A percentile compares a stretch with the other conserved stretches of the same genome.
phyloP scores from a whole-genome alignment of 805 yeast genomes.

The Yarrowia yakushimensis region DNA sequence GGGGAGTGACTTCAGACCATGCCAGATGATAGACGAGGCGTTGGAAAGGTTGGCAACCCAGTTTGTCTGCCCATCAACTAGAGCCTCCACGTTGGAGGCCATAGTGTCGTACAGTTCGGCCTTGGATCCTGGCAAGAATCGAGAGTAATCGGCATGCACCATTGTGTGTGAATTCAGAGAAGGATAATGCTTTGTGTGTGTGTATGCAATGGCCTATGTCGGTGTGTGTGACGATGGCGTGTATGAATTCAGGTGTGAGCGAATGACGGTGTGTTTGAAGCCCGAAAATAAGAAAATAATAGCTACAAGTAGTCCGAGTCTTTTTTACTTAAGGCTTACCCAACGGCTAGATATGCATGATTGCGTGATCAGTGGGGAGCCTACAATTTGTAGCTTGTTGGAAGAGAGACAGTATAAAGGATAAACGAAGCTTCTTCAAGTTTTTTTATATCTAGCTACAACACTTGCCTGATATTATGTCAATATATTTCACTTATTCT shows the following conservation, averaged over 20 bases:
- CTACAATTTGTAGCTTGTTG: too few species aligned
- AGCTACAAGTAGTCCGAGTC: not conserved
- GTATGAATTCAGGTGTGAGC: not conserved
- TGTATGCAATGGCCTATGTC: too few species aligned
- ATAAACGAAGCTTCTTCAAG: too few species aligned
- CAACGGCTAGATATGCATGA: slow-evolving; percentile 8
- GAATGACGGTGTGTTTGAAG: too few species aligned
- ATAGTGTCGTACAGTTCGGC: slow-evolving; percentile 57
- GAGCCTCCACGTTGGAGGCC: slow-evolving; percentile 59
- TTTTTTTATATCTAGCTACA: too few species aligned
- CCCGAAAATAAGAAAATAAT: not conserved
- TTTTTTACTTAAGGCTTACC: not conserved
- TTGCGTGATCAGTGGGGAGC: not conserved
- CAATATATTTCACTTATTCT: too few species aligned
- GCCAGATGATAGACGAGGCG: slow-evolving; percentile 83
- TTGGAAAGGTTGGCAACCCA: slow-evolving; percentile 92
- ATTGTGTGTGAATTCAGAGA: not conserved
- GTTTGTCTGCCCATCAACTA: slow-evolving; percentile 59
- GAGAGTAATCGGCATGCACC: slow-evolving; percentile 70
- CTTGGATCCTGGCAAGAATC: slow-evolving; percentile 43
- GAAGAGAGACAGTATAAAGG: too few species aligned
- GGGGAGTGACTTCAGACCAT: slow-evolving; percentile 65
- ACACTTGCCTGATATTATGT: too few species aligned
- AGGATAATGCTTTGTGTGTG: not conserved
- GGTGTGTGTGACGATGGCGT: not conserved